Evolutionary conservation across 2,329 filamentous ascomycete species (phyloP), one percentile per base, ranked within the genome.

Genomic region (Acephala macrosclerotiorum): DNA sequence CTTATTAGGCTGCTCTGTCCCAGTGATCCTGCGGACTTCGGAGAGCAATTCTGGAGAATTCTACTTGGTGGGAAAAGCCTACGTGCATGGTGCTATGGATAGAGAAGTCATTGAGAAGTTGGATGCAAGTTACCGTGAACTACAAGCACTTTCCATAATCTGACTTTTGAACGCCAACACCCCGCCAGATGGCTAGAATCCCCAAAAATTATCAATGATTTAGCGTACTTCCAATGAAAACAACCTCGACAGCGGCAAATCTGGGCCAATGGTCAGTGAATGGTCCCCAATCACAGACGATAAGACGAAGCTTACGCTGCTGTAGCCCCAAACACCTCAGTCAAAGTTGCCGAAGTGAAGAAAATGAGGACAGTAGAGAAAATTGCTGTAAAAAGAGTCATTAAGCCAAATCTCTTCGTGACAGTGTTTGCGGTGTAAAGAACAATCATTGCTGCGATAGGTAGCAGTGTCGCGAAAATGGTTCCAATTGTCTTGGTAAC

Each of bases 1-100:
- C n/a, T n/a, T 63, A 9, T 20, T 49, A 6, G 66, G 63, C 3
- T 60, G 58, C 29, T 53, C 57, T 18, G 59, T 68, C 7, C 66
- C 63, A 12, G 47, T 57, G 26, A 26, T 68, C 14, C 36, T 68
- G 29, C 22, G 65, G 45, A 59, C 53, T 35, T 20, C 38, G 6
- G 14, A 42, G 4, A 49, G 8, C n/a, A 33, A n/a, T 45, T 8
- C 14, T 3, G 26, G 18, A 2, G 20, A 16, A 11, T 64, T 33
- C 58, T 12, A 60, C n/a, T 38, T 64, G 22, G 49, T 64, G 58
- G 65, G 65, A 16, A 61, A 66, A 33, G 57, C 58, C 8, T 66
- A 66, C 60, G n/a, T 61, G 14, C 65, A 66, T 64, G 51, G 65
- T 14, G 40, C 64, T 47, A 66, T 66, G 65, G 51, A 66, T 45